Conservation (phyloP, 2,329 filamentous ascomycete species). For the Stemphylium lycopersici region DNA sequence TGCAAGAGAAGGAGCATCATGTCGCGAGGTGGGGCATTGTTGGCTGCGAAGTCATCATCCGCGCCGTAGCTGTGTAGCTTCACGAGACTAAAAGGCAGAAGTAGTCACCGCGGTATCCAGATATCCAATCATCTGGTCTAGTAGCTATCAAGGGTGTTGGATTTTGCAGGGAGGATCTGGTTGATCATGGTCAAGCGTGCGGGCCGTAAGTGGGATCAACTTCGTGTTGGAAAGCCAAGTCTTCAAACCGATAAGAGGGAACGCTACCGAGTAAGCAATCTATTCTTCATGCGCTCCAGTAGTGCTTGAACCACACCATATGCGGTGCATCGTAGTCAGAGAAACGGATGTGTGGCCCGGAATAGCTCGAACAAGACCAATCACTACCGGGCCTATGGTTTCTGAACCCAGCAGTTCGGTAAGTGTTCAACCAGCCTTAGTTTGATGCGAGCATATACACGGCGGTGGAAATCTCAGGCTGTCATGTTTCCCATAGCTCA, state of each 20-base stretch:
- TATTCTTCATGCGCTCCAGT: slow-evolving; percentile 19
- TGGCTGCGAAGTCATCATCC: slow-evolving; percentile 17
- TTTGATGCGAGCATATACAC: neutral
- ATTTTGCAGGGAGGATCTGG: slow-evolving; percentile 1
- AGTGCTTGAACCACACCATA: slow-evolving; percentile 18
- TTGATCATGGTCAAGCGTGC: neutral
- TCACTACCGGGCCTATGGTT: slow-evolving; percentile 14
- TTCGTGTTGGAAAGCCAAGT: neutral
- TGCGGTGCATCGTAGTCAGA: slow-evolving; percentile 12
- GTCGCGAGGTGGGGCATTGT: neutral
- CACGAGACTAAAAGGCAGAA: neutral
- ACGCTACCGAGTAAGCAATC: slow-evolving; percentile 1
- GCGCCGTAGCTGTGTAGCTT: slow-evolving; percentile 3
- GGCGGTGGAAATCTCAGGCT: neutral
- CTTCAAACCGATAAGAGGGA: neutral
- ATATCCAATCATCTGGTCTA: neutral
- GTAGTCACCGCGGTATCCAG: neutral
- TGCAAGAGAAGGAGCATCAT: neutral
- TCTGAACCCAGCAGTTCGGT: slow-evolving; percentile 6
- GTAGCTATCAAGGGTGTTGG: neutral
- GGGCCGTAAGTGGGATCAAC: neutral
- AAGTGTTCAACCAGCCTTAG: neutral
- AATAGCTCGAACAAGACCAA: slow-evolving; percentile 11
- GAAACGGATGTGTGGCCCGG: slow-evolving; percentile 19
- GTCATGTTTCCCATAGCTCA: neutral